Base-by-base conservation (phyloP, 768 basidiomycete genomes). In the Phlegmacium glaucopus region DNA sequence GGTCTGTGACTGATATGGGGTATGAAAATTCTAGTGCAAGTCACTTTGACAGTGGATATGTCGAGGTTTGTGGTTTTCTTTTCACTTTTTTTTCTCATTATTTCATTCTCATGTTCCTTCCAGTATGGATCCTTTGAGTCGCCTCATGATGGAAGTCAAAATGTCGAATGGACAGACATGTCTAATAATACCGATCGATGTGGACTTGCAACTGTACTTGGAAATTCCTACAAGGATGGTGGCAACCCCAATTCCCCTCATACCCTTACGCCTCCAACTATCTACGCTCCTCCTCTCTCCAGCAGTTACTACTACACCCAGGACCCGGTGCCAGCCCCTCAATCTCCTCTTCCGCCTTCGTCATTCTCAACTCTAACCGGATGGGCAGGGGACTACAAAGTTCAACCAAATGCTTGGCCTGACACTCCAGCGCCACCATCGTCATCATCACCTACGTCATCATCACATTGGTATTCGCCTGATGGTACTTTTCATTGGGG, bases 341-440 rank as follows among this genome's bases (percentile, higher is more conserved):
- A 29, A 29, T 37, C 52, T 51, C 45, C 55, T 25, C 56, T 48
- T 2, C 62, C 52, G 46, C 61, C 58, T 2, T 67, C 67, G 17
- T 57, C 61, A 9, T 72, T 66, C 51, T 72, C 70, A 36, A 65
- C 69, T 22, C 58, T 72, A 18, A 63, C 62, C 9, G 70, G 68
- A 13, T 72, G 70, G 70, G 68, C 64, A 39, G 70, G 70, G 27
- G 67, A 62, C 29, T 61, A 58, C 39, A 56, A 54, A 47, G 45
- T 56, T 42, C 44, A 58, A 16, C 9, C n/a, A 15, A 47, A 17
- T 27, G 39, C 27, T 34, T 34, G 32, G 37, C 38, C 25, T 27
- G 11, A n/a, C n/a, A 34, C 10, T 34, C 10, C 32, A 34, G 32
- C 28, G 37, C 8, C 30, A n/a, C 9, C 44, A 16, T 25, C 39